A percentile compares a stretch with the other conserved stretches of the same genome.
Conservation (phyloP, 164 flowering plant species). For the Kingdonia uniflora region DNA sequence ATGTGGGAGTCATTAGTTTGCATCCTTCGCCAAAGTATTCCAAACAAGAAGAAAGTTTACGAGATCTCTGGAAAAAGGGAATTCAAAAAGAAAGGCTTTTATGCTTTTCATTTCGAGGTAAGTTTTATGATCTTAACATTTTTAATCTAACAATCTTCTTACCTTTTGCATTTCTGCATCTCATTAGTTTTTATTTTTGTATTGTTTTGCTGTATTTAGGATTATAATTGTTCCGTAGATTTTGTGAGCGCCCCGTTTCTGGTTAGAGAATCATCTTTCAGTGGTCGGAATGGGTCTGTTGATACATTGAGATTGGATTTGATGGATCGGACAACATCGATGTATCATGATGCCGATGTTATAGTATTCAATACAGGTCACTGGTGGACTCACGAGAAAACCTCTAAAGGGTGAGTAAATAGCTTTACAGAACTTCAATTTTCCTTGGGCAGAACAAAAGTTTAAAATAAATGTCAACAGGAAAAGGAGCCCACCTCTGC, state of each 20-base stretch:
- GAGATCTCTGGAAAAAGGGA: constrained; percentile 62
- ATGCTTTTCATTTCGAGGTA: constrained; percentile 73
- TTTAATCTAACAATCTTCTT: neutral
- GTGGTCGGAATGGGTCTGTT: constrained; percentile 32
- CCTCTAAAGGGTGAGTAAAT: constrained; percentile 58
- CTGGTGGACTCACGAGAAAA: constrained; percentile 98
- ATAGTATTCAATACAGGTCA: constrained; percentile 82
- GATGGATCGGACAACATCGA: constrained; percentile 51
- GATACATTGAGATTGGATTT: constrained; percentile 71
- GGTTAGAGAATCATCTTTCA: constrained; percentile 40
- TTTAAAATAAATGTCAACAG: too few relatives aligned
- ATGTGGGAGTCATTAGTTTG: constrained; percentile 97
- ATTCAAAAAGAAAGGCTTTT: constrained; percentile 64
- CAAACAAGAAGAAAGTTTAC: constrained; percentile 50
- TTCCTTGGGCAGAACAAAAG: too few relatives aligned
- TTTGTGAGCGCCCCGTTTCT: constrained; percentile 68
- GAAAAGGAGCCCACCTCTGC: too few relatives aligned
- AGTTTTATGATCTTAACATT: constrained; percentile 11
- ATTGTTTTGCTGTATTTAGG: constrained; percentile 31
- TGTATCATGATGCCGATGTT: constrained; percentile 60
- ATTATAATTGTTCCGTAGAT: constrained; percentile 64
- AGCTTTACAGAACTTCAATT: neutral
- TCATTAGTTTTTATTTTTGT: constrained; percentile 4
- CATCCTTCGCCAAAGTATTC: constrained; percentile 47
- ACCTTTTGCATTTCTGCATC: neutral